Percentiles rank a stretch among this genome's conserved stretches.
Evolutionary conservation across 192 early-diverging fungal genomes (phyloP).

Genomic region (Coemansia sp.): DNA sequence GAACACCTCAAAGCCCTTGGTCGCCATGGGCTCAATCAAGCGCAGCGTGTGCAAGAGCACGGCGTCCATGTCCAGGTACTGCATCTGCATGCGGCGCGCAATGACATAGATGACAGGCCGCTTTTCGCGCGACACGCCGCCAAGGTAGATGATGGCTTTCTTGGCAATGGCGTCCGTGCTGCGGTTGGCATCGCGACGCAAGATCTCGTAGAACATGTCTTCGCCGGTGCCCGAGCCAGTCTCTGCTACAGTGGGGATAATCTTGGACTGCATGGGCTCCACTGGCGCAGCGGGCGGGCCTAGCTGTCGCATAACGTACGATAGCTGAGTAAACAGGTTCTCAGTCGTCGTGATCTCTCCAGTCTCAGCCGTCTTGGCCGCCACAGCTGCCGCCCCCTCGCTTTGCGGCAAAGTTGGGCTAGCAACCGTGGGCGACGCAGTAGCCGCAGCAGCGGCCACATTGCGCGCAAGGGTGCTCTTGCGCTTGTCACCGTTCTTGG

Average conservation of each 20-base stretch:
- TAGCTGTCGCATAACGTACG: conserved; percentile 81
- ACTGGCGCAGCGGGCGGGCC: conserved; percentile 77
- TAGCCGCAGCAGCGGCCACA: conserved; percentile 7
- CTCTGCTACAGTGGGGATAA: conserved; percentile 1
- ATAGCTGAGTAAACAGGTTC: conserved; percentile 76
- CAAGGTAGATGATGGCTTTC: conserved; percentile 81
- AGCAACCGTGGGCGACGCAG: neutral
- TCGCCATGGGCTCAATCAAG: conserved; percentile 67
- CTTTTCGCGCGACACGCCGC: conserved; percentile 73
- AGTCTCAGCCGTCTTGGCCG: neutral
- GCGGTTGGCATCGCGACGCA: conserved; percentile 70
- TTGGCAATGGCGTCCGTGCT: conserved; percentile 68
- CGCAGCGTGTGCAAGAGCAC: conserved; percentile 76
- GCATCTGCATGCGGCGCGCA: conserved; percentile 71
- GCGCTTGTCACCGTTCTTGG: conserved; percentile 44
- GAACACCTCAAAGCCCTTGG: conserved; percentile 77
- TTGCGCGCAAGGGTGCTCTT: conserved; percentile 37
- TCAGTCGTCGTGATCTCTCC: conserved; percentile 60
- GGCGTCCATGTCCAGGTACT: conserved; percentile 83
- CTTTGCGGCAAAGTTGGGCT: conserved; percentile 1
- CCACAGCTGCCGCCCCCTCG: conserved; percentile 6
- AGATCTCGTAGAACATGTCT: conserved; percentile 64
- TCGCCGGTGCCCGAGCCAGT: conserved; percentile 24
- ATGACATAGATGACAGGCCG: conserved; percentile 87
- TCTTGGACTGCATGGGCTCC: conserved; percentile 34